Percentiles rank a stretch among this genome's conserved stretches.
Conservation (phyloP, 805 yeast genomes). For the Metschnikowia koreensis region DNA sequence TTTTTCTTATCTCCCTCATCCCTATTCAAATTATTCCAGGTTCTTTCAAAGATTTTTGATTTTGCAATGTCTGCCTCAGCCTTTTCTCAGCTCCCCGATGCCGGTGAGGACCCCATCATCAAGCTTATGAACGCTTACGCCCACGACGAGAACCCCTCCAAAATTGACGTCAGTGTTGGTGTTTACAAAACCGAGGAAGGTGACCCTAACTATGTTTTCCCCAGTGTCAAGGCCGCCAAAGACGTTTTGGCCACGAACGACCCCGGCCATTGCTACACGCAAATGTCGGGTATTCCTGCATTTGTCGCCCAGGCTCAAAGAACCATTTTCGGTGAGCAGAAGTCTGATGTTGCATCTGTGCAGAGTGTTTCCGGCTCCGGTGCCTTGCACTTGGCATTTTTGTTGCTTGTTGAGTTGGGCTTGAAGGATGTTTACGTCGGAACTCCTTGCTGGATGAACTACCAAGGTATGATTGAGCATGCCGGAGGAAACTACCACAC, state of each 20-base stretch:
- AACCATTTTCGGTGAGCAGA: slow-evolving; percentile 35
- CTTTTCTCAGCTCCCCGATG: slow-evolving; percentile 10
- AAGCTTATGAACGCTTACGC: slow-evolving; percentile 16
- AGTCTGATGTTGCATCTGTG: slow-evolving; percentile 31
- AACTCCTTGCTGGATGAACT: slow-evolving; percentile 41
- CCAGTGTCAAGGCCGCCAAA: slow-evolving; percentile 39
- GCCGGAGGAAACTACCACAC: slow-evolving; percentile 26
- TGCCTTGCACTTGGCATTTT: slow-evolving; percentile 38
- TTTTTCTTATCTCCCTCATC: background rate
- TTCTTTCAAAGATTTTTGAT: background rate
- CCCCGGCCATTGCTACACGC: slow-evolving; percentile 46
- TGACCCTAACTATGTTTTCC: slow-evolving; percentile 32
- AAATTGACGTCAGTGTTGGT: slow-evolving; percentile 44
- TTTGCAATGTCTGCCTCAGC: background rate
- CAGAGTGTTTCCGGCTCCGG: slow-evolving; percentile 46
- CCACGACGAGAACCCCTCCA: slow-evolving; percentile 29
- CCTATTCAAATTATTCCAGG: background rate
- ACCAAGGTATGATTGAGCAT: slow-evolving; percentile 33
- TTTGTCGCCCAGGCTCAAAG: slow-evolving; percentile 33
- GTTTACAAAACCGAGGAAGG: slow-evolving; percentile 45
- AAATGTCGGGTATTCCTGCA: slow-evolving; percentile 41
- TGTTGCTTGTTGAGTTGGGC: slow-evolving; percentile 22
- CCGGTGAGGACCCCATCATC: slow-evolving; percentile 19
- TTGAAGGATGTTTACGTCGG: slow-evolving; percentile 33
- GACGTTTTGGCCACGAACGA: slow-evolving; percentile 28